Base-by-base conservation (phyloP, 208 protist species). In the Strigomonas oncopelti region DNA sequence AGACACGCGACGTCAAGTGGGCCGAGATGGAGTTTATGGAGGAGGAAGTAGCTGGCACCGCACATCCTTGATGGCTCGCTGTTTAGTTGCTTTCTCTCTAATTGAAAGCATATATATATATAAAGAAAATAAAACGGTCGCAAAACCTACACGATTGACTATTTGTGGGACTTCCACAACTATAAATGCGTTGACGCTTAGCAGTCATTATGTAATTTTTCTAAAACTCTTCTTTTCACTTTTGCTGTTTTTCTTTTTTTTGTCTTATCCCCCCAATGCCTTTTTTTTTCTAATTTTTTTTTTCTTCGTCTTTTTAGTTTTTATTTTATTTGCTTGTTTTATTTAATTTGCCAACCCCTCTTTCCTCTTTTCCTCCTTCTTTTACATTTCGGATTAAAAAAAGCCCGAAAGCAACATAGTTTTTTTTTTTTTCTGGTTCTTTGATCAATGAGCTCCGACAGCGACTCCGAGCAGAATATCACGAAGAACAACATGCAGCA, bases 401-500 rank as follows among this genome's bases (percentile, higher is more conserved):
- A 18, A 45, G 38, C 7, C 9, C 14, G 9, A 45, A 45, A 18
- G 9, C 38, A 45, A 45, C 58, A 5, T n/a, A 24, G n/a, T 32
- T 27, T 31, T 52, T 51, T 38, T 63, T 52, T 52, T 63, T 52
- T 28, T 63, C 8, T 51, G 5, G 25, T 63, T 52, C 34, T n/a
- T n/a, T n/a, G n/a, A n/a, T n/a, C n/a, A n/a, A 48, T 48, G 13
- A 48, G 42, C 5, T 29, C 51, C 22, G 51, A 29, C 20, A 55
- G 51, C 13, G 51, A 55, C 5, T 24, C 24, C 3, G 51, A 29
- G 2, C 4, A 8, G 0, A 5, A 13, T 28, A 31, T 42, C 28
- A 34, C 20, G 5, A 29, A 28, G 22, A 24, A 24, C 22, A 24
- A 71, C 63, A 29, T 72, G 68, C 54, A 74, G 36, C n/a, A n/a